A percentile compares a stretch with the other conserved stretches of the same genome.
Evolutionary conservation across 768 basidiomycete species (phyloP).

Genomic region (Amanita thiersii): DNA sequence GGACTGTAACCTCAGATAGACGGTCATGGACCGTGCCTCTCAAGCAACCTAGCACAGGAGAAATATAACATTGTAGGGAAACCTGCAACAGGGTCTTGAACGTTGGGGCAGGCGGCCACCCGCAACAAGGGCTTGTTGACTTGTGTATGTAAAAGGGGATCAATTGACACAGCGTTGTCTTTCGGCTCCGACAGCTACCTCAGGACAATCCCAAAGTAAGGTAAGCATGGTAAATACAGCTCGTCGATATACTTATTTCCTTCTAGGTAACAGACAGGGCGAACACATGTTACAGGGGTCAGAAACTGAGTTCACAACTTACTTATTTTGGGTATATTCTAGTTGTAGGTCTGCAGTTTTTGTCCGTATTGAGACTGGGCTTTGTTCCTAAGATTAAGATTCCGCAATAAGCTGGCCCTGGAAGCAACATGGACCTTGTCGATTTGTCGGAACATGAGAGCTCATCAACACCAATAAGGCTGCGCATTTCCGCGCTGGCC

Average conservation of each 20-base stretch:
- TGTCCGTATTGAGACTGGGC: slow-evolving; percentile 48
- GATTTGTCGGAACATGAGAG: slow-evolving; percentile 44
- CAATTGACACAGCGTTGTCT: slow-evolving; percentile 67
- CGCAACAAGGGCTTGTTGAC: slow-evolving; percentile 56
- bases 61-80: no score
- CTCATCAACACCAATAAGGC: slow-evolving; percentile 55
- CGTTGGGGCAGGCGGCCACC: slow-evolving; percentile 34
- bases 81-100: neutral
- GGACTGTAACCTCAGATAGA: no score
- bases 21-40: no score
- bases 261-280: slow-evolving; percentile 59
- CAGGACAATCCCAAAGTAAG: slow-evolving; percentile 51
- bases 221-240: slow-evolving; percentile 47
- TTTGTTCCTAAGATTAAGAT: neutral
- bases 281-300: slow-evolving; percentile 25
- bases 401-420: neutral
- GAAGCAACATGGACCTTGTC: slow-evolving; percentile 47
- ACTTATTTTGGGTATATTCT: neutral
- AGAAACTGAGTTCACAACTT: neutral
- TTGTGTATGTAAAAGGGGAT: slow-evolving; percentile 61
- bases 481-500: slow-evolving; percentile 55
- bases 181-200: slow-evolving; percentile 56
- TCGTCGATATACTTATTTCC: slow-evolving; percentile 64
- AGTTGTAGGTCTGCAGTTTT: slow-evolving; percentile 75
- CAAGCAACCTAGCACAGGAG: slow-evolving; percentile 16